Conservation (phyloP, 2,329 filamentous ascomycete species). For the Chalara sp. region DNA sequence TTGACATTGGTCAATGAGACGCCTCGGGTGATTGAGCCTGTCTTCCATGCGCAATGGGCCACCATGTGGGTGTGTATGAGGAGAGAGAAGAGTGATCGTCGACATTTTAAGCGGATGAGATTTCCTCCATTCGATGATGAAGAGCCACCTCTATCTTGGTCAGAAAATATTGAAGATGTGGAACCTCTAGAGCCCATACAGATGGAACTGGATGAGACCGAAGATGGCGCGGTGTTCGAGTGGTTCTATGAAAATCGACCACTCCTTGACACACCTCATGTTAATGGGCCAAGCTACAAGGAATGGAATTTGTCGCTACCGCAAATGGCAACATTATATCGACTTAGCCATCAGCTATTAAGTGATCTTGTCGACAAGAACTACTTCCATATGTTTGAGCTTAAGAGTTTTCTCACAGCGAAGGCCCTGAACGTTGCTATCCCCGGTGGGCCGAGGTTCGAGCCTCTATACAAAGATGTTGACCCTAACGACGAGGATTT, state of each 20-base stretch:
- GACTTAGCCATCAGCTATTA: slow-evolving; percentile 81
- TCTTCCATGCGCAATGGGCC: slow-evolving; percentile 98
- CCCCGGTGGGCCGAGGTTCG: slow-evolving; percentile 93
- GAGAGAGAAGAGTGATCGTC: slow-evolving; percentile 90
- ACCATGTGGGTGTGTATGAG: slow-evolving; percentile 99
- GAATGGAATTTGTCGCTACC: slow-evolving; percentile 87
- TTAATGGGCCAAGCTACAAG: slow-evolving; percentile 96
- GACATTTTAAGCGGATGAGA: slow-evolving; percentile 97
- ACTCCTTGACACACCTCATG: slow-evolving; percentile 82
- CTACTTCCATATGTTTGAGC: slow-evolving; percentile 95
- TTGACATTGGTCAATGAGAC: slow-evolving; percentile 95
- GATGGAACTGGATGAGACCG: slow-evolving; percentile 92
- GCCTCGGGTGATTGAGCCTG: slow-evolving; percentile 91
- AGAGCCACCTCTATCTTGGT: slow-evolving; percentile 94
- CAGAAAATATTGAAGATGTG: slow-evolving; percentile 97
- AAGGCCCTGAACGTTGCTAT: slow-evolving; percentile 97
- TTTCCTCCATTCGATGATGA: slow-evolving; percentile 99
- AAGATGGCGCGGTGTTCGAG: slow-evolving; percentile 85
- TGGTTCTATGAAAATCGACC: slow-evolving; percentile 98
- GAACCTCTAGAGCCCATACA: slow-evolving; percentile 96
- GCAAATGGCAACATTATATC: slow-evolving; percentile 94
- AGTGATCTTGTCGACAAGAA: slow-evolving; percentile 94
- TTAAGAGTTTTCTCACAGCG: slow-evolving; percentile 89
- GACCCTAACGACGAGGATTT: slow-evolving; percentile 99
- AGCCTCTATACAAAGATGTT: slow-evolving; percentile 96